A percentile compares a stretch with the other conserved stretches of the same genome.
phyloP scores from a whole-genome alignment of 2,329 filamentous ascomycete species.

The Coniochaeta prunicola region DNA sequence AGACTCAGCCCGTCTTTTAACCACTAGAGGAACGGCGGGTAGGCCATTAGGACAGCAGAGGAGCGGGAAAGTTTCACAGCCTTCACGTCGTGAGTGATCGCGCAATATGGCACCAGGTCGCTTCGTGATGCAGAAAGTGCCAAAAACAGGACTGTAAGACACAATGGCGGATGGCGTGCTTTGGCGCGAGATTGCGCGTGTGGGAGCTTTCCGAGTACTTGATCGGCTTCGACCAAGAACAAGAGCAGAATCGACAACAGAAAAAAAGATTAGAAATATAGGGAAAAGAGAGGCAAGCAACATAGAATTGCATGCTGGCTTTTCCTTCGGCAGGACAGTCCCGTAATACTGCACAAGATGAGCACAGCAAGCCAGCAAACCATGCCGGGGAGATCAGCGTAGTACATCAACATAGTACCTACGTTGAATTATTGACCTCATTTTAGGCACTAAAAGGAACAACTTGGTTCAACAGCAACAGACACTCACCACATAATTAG shows the following conservation, averaged over 20 bases:
- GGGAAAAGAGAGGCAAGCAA: not conserved
- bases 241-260: not conserved
- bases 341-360: no score
- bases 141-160: not conserved
- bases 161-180: not conserved
- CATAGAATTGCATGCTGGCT: no score
- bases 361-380: no score
- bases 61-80: not conserved
- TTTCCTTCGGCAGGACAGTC: no score
- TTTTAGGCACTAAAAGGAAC: no score
- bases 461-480: no score
- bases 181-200: not conserved
- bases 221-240: not conserved
- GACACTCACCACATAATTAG: no score
- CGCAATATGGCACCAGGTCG: not conserved
- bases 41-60: not conserved
- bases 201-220: not conserved
- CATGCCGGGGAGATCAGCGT: no score
- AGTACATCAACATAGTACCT: no score
- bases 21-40: not conserved
- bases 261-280: not conserved
- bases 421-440: no score
- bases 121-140: not conserved
- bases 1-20: not conserved
- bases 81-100: not conserved